Conservation (phyloP, 768 basidiomycete genomes). For the Botryobasidium botryosum region DNA sequence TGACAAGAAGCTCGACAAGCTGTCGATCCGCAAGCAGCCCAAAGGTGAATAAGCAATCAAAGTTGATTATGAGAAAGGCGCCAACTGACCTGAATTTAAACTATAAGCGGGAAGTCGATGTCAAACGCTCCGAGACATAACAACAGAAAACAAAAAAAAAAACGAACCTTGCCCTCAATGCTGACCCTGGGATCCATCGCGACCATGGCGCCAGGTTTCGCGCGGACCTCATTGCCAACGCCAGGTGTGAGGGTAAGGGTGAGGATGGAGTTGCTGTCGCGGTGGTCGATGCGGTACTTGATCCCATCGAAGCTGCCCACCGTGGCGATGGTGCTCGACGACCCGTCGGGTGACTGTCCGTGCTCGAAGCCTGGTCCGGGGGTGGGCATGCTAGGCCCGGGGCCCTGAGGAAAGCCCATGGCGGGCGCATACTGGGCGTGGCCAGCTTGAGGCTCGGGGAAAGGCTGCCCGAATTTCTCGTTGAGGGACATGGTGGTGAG, state of each 20-base stretch:
- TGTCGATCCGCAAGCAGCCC: constrained; percentile 13
- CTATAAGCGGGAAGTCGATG: not conserved
- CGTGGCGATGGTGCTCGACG: too few species aligned
- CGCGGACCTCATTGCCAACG: constrained; percentile 18
- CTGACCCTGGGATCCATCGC: constrained; percentile 20
- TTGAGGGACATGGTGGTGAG: too few species aligned
- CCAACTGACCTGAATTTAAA: constrained; percentile 15
- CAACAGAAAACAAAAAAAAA: not conserved
- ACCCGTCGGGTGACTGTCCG: too few species aligned
- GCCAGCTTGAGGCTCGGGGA: too few species aligned
- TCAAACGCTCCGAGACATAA: not conserved
- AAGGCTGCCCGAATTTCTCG: too few species aligned
- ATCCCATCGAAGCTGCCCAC: too few species aligned
- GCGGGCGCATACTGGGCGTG: too few species aligned
- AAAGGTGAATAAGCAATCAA: constrained; percentile 1
- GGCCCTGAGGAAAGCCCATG: too few species aligned
- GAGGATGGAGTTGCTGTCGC: constrained; percentile 22
- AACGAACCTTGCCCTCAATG: constrained; percentile 19
- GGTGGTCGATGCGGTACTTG: constrained; percentile 18
- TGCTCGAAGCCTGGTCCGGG: too few species aligned
- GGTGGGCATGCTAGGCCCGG: too few species aligned
- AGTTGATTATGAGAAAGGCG: constrained; percentile 18
- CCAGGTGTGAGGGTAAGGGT: constrained; percentile 17
- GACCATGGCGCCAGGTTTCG: constrained; percentile 22
- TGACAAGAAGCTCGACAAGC: not conserved